Evolutionary conservation across 257 asterid species (phyloP), one percentile per base, ranked within the genome.

Genomic region (Verbena officinalis): DNA sequence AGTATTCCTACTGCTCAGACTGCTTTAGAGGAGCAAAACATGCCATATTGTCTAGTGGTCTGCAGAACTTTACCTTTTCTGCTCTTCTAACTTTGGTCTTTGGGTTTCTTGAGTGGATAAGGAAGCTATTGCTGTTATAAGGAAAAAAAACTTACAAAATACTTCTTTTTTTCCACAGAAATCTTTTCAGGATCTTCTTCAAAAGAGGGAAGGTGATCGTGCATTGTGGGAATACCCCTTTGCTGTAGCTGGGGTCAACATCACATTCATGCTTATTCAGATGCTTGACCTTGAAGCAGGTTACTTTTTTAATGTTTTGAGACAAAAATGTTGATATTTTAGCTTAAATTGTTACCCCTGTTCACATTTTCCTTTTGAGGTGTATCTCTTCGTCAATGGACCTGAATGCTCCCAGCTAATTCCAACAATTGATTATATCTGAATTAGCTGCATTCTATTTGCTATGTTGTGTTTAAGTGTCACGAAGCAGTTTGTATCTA

Each of bases 211-310:
- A 77, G 99, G 99, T 73, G 89, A 94, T 51, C 76, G 99, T 36
- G 96, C 96, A 49, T 36, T 85, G 76, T 94, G 99, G 99, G 99
- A 94, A 70, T 94, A 94, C 75, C 99, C 99, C 33, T 94, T 94
- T 75, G 99, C 99, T 75, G 98, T 94, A 55, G 99, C 98, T 66
- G 99, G 98, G 55, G 99, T 94, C 69, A 94, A 90, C 80, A 88
- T 94, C 81, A 88, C 98, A 45, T 94, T 90, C 78, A 94, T 94
- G 99, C 91, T 94, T 60, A 94, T 91, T 75, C 99, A 94, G 89
- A 94, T 94, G 96, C 97, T 94, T 70, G 99, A 94, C 78, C 88
- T 90, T 68, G 99, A 88, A 86, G 96, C 99, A 77, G 90, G 99
- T 91, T 73, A 49, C 23, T 59, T 52, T 13, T 56, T 62, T 68